Percentiles rank a stretch among this genome's conserved stretches.
These are phyloP conservation scores for Metschnikowia santaceciliae DNA, from an alignment of 805 yeast genomes.

Conservation along the genomic window DNA sequence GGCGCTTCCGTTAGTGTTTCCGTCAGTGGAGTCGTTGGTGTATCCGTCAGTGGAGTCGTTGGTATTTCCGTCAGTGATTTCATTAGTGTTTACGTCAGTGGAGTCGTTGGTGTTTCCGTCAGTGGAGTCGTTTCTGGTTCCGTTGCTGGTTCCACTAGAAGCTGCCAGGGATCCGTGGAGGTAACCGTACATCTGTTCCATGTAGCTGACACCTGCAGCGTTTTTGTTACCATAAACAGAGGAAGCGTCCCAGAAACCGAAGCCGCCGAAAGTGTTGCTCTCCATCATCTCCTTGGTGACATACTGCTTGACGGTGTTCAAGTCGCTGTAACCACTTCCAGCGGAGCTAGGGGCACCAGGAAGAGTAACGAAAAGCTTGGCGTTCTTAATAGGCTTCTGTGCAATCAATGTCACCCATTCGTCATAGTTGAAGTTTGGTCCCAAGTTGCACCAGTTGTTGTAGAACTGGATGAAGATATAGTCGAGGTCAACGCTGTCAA, in stretches of 20 bases:
- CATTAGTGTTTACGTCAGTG: no score
- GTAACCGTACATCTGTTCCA: slow-evolving; percentile 7
- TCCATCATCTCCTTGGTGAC: slow-evolving; percentile 9
- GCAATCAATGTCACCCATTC: slow-evolving; percentile 63
- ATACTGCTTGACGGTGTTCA: slow-evolving; percentile 19
- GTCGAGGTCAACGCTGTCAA: slow-evolving; percentile 59
- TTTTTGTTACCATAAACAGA: slow-evolving; percentile 47
- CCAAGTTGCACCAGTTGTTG: slow-evolving; percentile 68
- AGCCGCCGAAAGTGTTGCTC: slow-evolving; percentile 51
- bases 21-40: no score
- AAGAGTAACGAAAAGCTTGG: slow-evolving; percentile 72
- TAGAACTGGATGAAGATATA: slow-evolving; percentile 85
- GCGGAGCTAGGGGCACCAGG: slow-evolving; percentile 55
- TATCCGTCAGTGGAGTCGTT: no score
- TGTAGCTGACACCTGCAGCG: slow-evolving; percentile 9
- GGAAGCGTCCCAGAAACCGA: slow-evolving; percentile 84
- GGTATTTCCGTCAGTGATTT: no score
- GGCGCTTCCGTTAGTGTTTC: no score
- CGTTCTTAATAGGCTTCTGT: slow-evolving; percentile 56
- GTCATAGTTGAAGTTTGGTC: slow-evolving; percentile 51
- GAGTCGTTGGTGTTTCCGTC: no score
- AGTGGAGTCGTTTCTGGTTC: no score
- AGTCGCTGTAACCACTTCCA: slow-evolving; percentile 47
- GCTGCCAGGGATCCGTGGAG: background rate
- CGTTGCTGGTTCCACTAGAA: no score